These are phyloP conservation scores for Linum usitatissimum DNA, from an alignment of 345 rosid genomes.

Conservation along the genomic window DNA sequence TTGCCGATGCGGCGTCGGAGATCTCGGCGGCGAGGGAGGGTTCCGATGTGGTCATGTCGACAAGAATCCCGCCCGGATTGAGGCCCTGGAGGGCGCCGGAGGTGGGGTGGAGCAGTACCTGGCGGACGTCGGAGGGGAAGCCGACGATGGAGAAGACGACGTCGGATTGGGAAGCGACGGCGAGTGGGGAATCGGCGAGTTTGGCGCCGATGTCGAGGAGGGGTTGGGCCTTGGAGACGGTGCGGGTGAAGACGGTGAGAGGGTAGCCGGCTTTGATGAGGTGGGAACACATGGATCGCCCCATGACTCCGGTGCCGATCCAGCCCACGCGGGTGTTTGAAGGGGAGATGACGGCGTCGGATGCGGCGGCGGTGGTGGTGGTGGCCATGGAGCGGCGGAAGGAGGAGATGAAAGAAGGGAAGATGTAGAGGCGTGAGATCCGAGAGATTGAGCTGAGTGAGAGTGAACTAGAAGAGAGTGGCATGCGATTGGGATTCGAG, in stretches of 20 bases:
- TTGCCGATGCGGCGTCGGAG: conserved; percentile 39
- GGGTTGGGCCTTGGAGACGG: conserved; percentile 66
- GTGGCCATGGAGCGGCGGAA: conserved; percentile 58
- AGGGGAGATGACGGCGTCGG: conserved; percentile 22
- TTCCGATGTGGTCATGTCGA: conserved; percentile 96
- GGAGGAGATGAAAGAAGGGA: not conserved
- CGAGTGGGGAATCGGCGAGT: conserved; percentile 50
- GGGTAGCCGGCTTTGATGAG: conserved; percentile 67
- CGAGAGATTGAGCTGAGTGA: not conserved
- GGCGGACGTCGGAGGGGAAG: conserved; percentile 78
- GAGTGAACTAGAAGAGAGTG: not conserved
- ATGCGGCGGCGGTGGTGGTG: conserved; percentile 12
- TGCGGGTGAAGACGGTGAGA: conserved; percentile 78
- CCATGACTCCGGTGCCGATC: conserved; percentile 96
- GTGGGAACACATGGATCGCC: conserved; percentile 71
- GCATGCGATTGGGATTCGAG: not conserved
- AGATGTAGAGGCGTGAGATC: not conserved
- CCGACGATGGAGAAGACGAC: conserved; percentile 94
- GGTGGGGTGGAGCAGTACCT: conserved; percentile 60
- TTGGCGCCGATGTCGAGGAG: conserved; percentile 66
- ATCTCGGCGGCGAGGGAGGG: conserved; percentile 82
- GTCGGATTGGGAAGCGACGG: conserved; percentile 64
- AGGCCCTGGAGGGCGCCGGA: conserved; percentile 72
- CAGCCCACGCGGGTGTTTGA: conserved; percentile 73
- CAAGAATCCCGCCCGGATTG: conserved; percentile 60